Percentiles rank a stretch among this genome's conserved stretches.
Conservation (phyloP, 495 filamentous ascomycete species). For the Penicillium nucicola region DNA sequence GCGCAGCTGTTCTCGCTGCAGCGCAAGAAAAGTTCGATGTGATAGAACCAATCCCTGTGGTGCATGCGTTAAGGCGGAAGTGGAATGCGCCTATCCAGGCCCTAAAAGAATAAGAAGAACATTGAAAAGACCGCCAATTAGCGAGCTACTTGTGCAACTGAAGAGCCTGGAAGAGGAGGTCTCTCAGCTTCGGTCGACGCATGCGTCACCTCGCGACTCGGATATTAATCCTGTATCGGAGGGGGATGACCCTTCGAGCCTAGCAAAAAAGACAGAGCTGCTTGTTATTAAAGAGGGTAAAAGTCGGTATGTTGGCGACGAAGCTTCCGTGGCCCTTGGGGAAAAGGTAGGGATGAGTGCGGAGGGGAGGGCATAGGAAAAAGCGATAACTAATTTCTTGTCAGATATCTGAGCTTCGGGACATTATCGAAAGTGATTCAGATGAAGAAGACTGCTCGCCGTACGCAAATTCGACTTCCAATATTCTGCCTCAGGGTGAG, state of each 20-base stretch:
- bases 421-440: constrained; percentile 53
- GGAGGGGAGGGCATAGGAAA: background rate
- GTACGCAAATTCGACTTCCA: background rate
- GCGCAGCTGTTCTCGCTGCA: constrained; percentile 14
- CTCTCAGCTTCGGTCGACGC: constrained; percentile 38
- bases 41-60: constrained; percentile 55
- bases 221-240: background rate
- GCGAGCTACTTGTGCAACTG: constrained; percentile 64
- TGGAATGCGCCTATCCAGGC: constrained; percentile 69
- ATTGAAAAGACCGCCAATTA: constrained; percentile 47
- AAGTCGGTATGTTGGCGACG: constrained; percentile 71
- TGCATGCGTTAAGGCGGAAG: constrained; percentile 66
- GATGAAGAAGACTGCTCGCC: constrained; percentile 43
- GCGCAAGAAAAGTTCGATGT: constrained; percentile 32
- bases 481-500: background rate
- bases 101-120: constrained; percentile 65
- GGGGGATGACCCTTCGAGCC: background rate
- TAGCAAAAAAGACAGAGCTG: constrained; percentile 41
- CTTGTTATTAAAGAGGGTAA: constrained; percentile 68
- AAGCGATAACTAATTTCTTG: background rate
- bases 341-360: constrained; percentile 55
- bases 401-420: constrained; percentile 53
- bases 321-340: constrained; percentile 38
- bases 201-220: background rate
- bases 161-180: constrained; percentile 71